Conservation (phyloP, 768 basidiomycete genomes). For the Kwoniella shandongensis region DNA sequence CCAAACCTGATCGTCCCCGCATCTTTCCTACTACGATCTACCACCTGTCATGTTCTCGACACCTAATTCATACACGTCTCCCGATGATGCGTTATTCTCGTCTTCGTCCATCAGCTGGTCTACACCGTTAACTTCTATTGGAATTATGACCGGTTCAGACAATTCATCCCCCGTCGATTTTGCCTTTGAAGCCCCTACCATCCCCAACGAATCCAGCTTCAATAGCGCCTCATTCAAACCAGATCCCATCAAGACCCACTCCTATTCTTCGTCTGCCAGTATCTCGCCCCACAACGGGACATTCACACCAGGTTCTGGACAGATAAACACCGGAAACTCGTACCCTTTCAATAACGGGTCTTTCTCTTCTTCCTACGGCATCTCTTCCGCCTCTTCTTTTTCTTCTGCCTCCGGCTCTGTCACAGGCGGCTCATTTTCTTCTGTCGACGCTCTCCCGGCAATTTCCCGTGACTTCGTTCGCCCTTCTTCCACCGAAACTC, state of each 20-base stretch:
- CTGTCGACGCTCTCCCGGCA: slow-evolving; percentile 46
- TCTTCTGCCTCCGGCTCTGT: slow-evolving; percentile 42
- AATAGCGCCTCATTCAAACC: slow-evolving; percentile 20
- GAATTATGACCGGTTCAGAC: slow-evolving; percentile 27
- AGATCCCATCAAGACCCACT: slow-evolving; percentile 22
- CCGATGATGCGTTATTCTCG: slow-evolving; percentile 9
- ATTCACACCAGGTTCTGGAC: slow-evolving; percentile 5
- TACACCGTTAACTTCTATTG: slow-evolving; percentile 10
- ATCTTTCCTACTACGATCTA: too few species aligned
- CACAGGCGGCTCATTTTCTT: slow-evolving; percentile 40
- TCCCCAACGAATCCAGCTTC: slow-evolving; percentile 1
- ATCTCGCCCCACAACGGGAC: background rate
- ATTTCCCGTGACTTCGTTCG: slow-evolving; percentile 51
- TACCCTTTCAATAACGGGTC: slow-evolving; percentile 9
- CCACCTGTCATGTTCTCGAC: background rate
- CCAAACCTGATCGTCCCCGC: too few species aligned
- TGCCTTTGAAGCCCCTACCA: slow-evolving; percentile 40
- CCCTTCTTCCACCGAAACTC: slow-evolving; percentile 41
- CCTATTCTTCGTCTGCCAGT: slow-evolving; percentile 10
- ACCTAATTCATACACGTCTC: slow-evolving; percentile 15
- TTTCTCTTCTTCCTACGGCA: slow-evolving; percentile 19
- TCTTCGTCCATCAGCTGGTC: slow-evolving; percentile 20
- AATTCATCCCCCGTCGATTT: slow-evolving; percentile 41
- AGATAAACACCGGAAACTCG: slow-evolving; percentile 5
- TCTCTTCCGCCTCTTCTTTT: slow-evolving; percentile 41